Percentiles rank a stretch among this genome's conserved stretches.
These are phyloP conservation scores for Collybiopsis luxurians DNA, from an alignment of 768 basidiomycete species.

Conservation along the genomic window DNA sequence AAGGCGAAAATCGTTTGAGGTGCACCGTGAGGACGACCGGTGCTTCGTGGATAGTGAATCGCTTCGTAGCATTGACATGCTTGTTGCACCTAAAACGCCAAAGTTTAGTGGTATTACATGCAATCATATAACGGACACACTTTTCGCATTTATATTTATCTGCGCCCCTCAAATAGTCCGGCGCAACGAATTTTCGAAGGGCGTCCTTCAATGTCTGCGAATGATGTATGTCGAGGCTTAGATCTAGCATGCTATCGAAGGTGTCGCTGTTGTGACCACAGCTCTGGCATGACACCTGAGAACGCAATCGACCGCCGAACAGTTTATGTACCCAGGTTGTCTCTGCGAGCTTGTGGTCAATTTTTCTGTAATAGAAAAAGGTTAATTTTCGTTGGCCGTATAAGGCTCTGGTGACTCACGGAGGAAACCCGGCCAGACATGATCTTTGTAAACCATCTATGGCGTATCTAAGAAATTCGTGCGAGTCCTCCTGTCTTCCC, in stretches of 20 bases:
- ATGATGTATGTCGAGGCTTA: conserved; percentile 85
- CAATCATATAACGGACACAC: conserved; percentile 44
- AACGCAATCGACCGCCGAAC: conserved; percentile 90
- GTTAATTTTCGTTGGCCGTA: conserved; percentile 4
- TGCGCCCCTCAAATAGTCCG: conserved; percentile 81
- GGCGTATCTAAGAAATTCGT: conserved; percentile 94
- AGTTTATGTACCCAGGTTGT: conserved; percentile 94
- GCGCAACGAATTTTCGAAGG: conserved; percentile 72
- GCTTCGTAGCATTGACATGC: conserved; percentile 86
- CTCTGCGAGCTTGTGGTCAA: conserved; percentile 68
- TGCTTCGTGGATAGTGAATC: conserved; percentile 84
- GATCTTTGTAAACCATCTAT: conserved; percentile 90
- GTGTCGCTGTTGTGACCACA: conserved; percentile 93
- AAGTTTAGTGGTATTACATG: neutral
- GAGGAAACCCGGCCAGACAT: conserved; percentile 66
- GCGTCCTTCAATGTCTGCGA: conserved; percentile 65
- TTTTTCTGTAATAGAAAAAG: conserved; percentile 45
- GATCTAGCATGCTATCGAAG: conserved; percentile 91
- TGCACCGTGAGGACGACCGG: conserved; percentile 90
- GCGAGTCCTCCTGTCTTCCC: conserved; percentile 96
- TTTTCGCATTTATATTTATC: conserved; percentile 99
- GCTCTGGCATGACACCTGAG: conserved; percentile 80
- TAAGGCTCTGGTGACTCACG: conserved; percentile 43
- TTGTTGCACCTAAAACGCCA: conserved; percentile 74
- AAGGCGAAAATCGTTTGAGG: conserved; percentile 90